Evolutionary conservation across 352 stramenopile genomes (phyloP).

Genomic region (Globisporangium cylindrosporum): DNA sequence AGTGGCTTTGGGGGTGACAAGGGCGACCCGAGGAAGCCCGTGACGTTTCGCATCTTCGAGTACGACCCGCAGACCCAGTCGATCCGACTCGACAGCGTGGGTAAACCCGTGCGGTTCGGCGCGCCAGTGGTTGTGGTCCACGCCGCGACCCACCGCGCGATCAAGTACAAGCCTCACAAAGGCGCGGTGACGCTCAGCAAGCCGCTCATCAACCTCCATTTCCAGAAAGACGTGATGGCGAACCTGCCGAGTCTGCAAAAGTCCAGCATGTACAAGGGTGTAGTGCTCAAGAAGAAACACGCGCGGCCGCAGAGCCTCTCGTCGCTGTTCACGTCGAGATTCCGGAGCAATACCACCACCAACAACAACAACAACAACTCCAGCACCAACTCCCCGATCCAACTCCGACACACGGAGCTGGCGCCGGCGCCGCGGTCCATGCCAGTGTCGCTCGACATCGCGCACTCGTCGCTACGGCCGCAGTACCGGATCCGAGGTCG

Average conservation of each 20-base stretch:
- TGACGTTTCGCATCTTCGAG: conserved; percentile 72
- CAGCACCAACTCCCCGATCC: neutral
- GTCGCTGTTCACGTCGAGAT: conserved; percentile 13
- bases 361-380: neutral
- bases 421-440: conserved; percentile 8
- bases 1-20: neutral
- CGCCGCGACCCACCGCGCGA: conserved; percentile 57
- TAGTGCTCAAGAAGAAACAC: conserved; percentile 8
- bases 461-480: conserved; percentile 6
- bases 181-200: conserved; percentile 67
- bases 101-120: conserved; percentile 56
- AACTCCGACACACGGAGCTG: conserved; percentile 18
- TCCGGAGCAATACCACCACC: neutral
- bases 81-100: conserved; percentile 48
- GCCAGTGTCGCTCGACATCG: conserved; percentile 16
- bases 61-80: conserved; percentile 51
- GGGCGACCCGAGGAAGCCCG: conserved; percentile 26
- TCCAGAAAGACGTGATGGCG: conserved; percentile 50
- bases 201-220: conserved; percentile 63
- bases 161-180: conserved; percentile 52
- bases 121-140: conserved; percentile 58
- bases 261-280: conserved; percentile 24
- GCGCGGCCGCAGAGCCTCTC: conserved; percentile 12
- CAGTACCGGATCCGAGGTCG: conserved; percentile 4
- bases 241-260: conserved; percentile 50